Conservation (phyloP, 257 asterid genomes). For the Nicotiana otophora region DNA sequence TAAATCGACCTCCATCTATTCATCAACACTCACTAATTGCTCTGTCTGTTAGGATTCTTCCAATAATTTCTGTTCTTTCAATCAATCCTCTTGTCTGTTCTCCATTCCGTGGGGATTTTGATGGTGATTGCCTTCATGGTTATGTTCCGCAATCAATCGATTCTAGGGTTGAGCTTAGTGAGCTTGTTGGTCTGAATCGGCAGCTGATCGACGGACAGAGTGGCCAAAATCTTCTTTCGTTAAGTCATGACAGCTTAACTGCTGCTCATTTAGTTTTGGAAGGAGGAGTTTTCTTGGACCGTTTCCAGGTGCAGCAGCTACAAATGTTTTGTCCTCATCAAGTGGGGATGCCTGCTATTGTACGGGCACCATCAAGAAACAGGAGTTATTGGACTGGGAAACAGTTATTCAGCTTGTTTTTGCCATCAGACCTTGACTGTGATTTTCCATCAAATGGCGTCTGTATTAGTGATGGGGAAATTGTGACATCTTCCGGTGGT, state of each 20-base stretch:
- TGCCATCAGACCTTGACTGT: constrained; percentile 63
- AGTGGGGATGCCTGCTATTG: constrained; percentile 43
- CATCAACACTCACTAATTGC: constrained; percentile 93
- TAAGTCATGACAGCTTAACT: constrained; percentile 84
- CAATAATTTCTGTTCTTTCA: constrained; percentile 48
- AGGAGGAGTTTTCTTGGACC: constrained; percentile 56
- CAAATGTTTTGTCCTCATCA: constrained; percentile 62
- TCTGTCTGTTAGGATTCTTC: constrained; percentile 70
- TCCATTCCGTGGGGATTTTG: constrained; percentile 94
- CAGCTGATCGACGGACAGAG: constrained; percentile 78
- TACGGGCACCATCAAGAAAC: constrained; percentile 26
- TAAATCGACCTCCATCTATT: constrained; percentile 91
- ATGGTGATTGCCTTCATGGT: constrained; percentile 97
- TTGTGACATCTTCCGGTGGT: constrained; percentile 46
- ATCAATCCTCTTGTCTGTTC: constrained; percentile 82
- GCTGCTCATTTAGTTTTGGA: constrained; percentile 71
- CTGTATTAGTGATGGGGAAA: constrained; percentile 56
- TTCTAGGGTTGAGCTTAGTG: constrained; percentile 68
- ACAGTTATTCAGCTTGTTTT: constrained; percentile 60
- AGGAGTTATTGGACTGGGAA: constrained; percentile 74
- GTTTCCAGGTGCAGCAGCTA: constrained; percentile 76
- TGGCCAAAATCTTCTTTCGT: constrained; percentile 68
- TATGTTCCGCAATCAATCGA: constrained; percentile 80
- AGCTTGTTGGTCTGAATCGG: constrained; percentile 61
- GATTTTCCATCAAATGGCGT: constrained; percentile 41